Conservation (phyloP, 2,329 filamentous ascomycete species). For the Aspergillus floridensis region DNA sequence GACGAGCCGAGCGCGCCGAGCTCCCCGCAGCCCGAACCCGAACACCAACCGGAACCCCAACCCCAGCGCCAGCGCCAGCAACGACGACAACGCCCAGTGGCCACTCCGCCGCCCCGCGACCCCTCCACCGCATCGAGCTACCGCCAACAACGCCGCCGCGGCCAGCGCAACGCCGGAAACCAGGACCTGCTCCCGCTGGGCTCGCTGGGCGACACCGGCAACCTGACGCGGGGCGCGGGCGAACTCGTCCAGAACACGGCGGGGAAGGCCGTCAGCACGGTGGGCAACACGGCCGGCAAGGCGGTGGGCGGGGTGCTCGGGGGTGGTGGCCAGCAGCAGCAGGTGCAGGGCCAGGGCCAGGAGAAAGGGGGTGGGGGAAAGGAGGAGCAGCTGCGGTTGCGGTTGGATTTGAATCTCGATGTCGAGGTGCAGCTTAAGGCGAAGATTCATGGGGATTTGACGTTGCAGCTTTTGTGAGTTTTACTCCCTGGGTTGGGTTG, state of each 20-base stretch:
- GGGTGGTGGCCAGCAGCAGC: slow-evolving; percentile 21
- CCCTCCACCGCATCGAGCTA: slow-evolving; percentile 45
- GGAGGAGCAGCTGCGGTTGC: slow-evolving; percentile 63
- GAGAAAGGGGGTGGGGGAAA: slow-evolving; percentile 46
- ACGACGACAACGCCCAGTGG: not conserved
- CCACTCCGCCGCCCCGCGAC: slow-evolving; percentile 23
- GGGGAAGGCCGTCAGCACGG: slow-evolving; percentile 46
- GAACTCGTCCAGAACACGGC: slow-evolving; percentile 53
- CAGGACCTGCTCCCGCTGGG: slow-evolving; percentile 42
- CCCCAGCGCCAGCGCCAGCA: slow-evolving; percentile 43
- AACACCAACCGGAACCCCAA: slow-evolving; percentile 29
- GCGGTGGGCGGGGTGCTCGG: slow-evolving; percentile 40
- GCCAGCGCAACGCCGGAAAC: slow-evolving; percentile 41
- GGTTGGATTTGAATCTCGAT: slow-evolving; percentile 72
- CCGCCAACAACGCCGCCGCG: slow-evolving; percentile 54
- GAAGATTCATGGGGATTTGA: slow-evolving; percentile 75
- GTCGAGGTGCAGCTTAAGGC: slow-evolving; percentile 79
- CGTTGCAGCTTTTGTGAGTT: slow-evolving; percentile 69
- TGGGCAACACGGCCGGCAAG: slow-evolving; percentile 41
- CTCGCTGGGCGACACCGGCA: slow-evolving; percentile 56
- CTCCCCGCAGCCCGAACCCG: slow-evolving; percentile 38
- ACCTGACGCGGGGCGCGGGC: slow-evolving; percentile 41
- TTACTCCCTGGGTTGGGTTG: not conserved
- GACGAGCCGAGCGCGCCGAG: slow-evolving; percentile 18
- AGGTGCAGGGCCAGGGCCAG: slow-evolving; percentile 41